A percentile compares a stretch with the other conserved stretches of the same genome.
Conservation (phyloP, 768 basidiomycete genomes). For the Cantharellus cinnabarinus region DNA sequence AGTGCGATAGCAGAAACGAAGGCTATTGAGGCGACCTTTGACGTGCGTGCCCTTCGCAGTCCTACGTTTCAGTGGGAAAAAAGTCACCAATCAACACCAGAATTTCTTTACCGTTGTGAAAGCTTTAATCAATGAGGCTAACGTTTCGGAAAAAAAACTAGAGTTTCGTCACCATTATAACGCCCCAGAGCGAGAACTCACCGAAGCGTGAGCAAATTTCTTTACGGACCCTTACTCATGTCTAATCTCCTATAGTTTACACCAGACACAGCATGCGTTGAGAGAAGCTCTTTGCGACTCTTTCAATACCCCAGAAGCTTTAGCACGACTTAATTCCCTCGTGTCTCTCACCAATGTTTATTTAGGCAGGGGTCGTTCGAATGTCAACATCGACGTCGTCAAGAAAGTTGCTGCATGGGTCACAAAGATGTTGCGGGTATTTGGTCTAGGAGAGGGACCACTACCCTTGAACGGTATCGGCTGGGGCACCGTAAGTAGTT, state of each 20-base stretch:
- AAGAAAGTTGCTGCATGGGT: slow-evolving; percentile 30
- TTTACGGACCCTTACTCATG: slow-evolving; percentile 3
- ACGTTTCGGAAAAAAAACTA: slow-evolving; percentile 11
- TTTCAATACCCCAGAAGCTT: slow-evolving; percentile 80
- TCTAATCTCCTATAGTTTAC: slow-evolving; percentile 28
- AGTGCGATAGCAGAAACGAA: slow-evolving; percentile 70
- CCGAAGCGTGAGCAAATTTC: slow-evolving; percentile 29
- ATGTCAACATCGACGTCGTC: slow-evolving; percentile 31
- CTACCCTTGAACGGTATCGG: slow-evolving; percentile 26
- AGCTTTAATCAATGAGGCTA: slow-evolving; percentile 45
- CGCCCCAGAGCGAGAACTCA: slow-evolving; percentile 40
- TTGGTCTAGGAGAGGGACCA: slow-evolving; percentile 25
- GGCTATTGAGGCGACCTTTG: slow-evolving; percentile 61
- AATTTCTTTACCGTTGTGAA: slow-evolving; percentile 86
- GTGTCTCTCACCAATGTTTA: slow-evolving; percentile 78
- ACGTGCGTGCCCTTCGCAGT: slow-evolving; percentile 31
- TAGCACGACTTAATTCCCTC: slow-evolving; percentile 57
- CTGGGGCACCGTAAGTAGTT: slow-evolving; percentile 37
- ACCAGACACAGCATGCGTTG: slow-evolving; percentile 57
- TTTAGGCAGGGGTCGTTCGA: slow-evolving; percentile 24
- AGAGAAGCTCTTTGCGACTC: slow-evolving; percentile 83
- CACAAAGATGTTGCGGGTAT: slow-evolving; percentile 27
- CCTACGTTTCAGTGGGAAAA: background rate
- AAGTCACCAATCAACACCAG: slow-evolving; percentile 21
- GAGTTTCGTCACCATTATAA: slow-evolving; percentile 23